phyloP scores from a whole-genome alignment of 805 yeast genomes.

The Candida jianshihensis region DNA sequence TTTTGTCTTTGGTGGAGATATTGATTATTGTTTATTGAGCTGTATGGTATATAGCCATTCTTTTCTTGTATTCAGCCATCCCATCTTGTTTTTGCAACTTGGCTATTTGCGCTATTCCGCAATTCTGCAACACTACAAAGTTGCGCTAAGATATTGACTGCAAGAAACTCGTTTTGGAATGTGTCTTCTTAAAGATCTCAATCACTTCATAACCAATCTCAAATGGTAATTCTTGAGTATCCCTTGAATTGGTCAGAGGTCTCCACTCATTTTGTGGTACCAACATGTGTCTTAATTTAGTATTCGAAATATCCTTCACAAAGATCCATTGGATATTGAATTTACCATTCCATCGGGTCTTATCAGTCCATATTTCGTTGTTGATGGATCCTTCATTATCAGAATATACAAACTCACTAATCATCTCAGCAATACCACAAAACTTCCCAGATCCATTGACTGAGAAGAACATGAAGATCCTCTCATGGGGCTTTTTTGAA shows the following conservation, averaged over 20 bases:
- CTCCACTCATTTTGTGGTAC: conserved; percentile 39
- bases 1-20: too few species aligned
- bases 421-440: conserved; percentile 55
- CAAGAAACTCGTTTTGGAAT: conserved; percentile 14
- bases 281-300: conserved; percentile 36
- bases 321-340: conserved; percentile 49
- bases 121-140: too few species aligned
- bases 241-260: conserved; percentile 54
- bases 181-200: conserved; percentile 29
- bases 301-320: conserved; percentile 45
- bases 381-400: conserved; percentile 23
- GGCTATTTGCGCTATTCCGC: too few species aligned
- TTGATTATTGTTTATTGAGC: too few species aligned
- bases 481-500: conserved; percentile 15
- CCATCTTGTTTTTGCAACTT: too few species aligned
- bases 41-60: too few species aligned
- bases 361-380: conserved; percentile 38
- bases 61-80: too few species aligned
- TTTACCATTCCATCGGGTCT: conserved; percentile 41
- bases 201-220: conserved; percentile 42
- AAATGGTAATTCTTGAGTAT: conserved; percentile 51
- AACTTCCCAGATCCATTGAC: conserved; percentile 52
- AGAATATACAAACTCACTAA: conserved; percentile 21
- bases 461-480: conserved; percentile 46
- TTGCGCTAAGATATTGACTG: too few species aligned